Conservation (phyloP, 805 yeast genomes). For the Saccharomyces jurei region DNA sequence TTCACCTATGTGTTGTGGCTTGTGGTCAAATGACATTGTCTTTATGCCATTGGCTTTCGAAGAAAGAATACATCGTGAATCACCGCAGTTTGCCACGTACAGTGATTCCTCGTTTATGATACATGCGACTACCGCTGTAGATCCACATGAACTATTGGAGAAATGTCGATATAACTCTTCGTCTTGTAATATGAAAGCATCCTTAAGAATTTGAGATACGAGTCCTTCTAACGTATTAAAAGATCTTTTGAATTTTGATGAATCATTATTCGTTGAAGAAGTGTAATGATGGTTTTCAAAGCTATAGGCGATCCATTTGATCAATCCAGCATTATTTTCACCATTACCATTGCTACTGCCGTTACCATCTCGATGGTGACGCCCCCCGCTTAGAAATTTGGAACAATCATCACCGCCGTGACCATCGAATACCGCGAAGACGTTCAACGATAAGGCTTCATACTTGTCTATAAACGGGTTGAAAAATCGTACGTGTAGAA, state of each 20-base stretch:
- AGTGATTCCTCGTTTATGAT: constrained; percentile 39
- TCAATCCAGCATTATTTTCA: constrained; percentile 16
- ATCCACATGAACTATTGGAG: constrained; percentile 39
- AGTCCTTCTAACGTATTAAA: constrained; percentile 31
- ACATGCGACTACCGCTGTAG: constrained; percentile 43
- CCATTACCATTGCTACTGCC: constrained; percentile 6
- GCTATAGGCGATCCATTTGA: constrained; percentile 25
- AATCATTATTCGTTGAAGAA: constrained; percentile 5
- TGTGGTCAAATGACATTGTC: constrained; percentile 69
- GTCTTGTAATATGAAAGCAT: constrained; percentile 41
- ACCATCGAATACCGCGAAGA: constrained; percentile 75
- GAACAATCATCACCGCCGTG: constrained; percentile 70
- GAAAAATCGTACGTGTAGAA: constrained; percentile 28
- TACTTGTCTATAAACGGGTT: constrained; percentile 25
- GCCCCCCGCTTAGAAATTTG: constrained; percentile 36
- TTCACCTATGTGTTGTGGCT: constrained; percentile 93
- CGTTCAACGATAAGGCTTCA: constrained; percentile 25
- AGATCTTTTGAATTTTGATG: constrained; percentile 7
- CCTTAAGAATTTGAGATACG: constrained; percentile 33
- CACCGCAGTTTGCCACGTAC: constrained; percentile 66
- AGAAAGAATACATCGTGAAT: constrained; percentile 55
- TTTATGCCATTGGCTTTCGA: constrained; percentile 49
- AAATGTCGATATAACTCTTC: constrained; percentile 34
- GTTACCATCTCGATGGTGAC: constrained; percentile 5
- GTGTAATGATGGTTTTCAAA: constrained; percentile 27